Percentiles rank a stretch among this genome's conserved stretches.
Evolutionary conservation across 2,329 filamentous ascomycete genomes (phyloP).

Genomic region (Aspergillus persii): DNA sequence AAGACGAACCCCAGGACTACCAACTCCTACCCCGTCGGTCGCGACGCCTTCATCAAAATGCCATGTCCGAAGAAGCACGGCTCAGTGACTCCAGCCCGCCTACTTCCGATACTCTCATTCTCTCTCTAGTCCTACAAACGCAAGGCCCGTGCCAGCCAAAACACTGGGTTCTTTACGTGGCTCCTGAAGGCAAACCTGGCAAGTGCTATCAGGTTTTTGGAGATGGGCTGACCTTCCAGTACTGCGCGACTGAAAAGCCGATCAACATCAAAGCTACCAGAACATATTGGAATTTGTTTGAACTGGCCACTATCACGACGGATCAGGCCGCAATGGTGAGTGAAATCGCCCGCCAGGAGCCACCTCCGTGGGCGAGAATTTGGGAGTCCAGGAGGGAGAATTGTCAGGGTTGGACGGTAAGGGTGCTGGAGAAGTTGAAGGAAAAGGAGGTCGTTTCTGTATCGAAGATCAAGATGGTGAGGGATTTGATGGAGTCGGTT

Average conservation of each 20-base stretch:
- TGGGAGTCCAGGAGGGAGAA: neutral
- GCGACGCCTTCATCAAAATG: too few relatives aligned
- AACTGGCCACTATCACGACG: neutral
- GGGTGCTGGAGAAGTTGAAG: neutral
- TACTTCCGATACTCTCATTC: neutral
- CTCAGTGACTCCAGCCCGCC: neutral
- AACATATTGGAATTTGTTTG: neutral
- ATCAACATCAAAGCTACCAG: neutral
- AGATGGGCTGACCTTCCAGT: neutral
- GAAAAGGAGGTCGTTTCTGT: neutral
- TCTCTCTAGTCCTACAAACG: neutral
- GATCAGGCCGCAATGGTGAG: neutral
- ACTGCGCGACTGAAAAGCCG: neutral
- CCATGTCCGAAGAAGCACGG: neutral
- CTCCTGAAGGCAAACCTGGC: neutral
- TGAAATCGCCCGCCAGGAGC: neutral
- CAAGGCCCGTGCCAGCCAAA: neutral
- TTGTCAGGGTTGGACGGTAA: neutral
- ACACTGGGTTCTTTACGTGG: neutral
- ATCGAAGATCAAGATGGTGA: neutral
- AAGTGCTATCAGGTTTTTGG: neutral
- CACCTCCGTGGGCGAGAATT: neutral
- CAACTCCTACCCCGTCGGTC: too few relatives aligned
- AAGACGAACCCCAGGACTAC: too few relatives aligned
- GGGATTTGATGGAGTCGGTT: neutral